Percentiles rank a stretch among this genome's conserved stretches.
Conservation (phyloP, 225 moss, liverwort and hornwort genomes). For the Lunularia cruciata region DNA sequence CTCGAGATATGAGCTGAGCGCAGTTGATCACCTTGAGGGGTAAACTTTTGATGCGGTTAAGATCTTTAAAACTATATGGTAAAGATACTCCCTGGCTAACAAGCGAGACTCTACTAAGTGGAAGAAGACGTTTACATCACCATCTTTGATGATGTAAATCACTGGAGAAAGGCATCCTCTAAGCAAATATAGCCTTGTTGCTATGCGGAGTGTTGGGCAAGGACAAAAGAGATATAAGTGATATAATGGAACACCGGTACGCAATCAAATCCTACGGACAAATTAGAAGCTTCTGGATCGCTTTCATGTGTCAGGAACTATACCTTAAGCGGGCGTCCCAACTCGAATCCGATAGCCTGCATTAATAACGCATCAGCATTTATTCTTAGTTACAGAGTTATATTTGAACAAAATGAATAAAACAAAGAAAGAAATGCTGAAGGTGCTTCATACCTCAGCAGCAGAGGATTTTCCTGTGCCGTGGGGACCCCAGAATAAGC, state of each 20-base stretch:
- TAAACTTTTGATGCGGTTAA: too few species aligned
- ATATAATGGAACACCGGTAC: too few species aligned
- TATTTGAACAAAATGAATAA: neutral
- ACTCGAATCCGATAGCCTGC: constrained; percentile 64
- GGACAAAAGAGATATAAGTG: too few species aligned
- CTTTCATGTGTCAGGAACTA: neutral
- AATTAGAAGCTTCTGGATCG: too few species aligned
- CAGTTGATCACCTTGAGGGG: constrained; percentile 55
- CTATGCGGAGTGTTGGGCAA: neutral
- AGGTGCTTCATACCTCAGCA: constrained; percentile 42
- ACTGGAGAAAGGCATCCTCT: neutral
- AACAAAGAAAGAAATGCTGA: neutral
- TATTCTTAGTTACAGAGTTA: too few species aligned
- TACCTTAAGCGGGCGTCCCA: constrained; percentile 69
- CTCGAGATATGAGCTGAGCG: constrained; percentile 59
- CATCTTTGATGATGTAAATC: neutral
- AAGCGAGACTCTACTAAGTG: neutral
- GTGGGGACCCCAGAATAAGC: constrained; percentile 63
- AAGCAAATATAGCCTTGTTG: neutral
- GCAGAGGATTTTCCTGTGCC: constrained; percentile 63
- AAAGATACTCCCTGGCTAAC: too few species aligned
- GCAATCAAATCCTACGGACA: too few species aligned
- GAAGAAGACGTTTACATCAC: neutral
- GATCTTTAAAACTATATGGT: too few species aligned
- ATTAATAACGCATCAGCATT: constrained; percentile 11